A percentile compares a stretch with the other conserved stretches of the same genome.
These are phyloP conservation scores for Botryosphaeria agaves DNA, from an alignment of 2,329 filamentous ascomycete species.

Conservation along the genomic window DNA sequence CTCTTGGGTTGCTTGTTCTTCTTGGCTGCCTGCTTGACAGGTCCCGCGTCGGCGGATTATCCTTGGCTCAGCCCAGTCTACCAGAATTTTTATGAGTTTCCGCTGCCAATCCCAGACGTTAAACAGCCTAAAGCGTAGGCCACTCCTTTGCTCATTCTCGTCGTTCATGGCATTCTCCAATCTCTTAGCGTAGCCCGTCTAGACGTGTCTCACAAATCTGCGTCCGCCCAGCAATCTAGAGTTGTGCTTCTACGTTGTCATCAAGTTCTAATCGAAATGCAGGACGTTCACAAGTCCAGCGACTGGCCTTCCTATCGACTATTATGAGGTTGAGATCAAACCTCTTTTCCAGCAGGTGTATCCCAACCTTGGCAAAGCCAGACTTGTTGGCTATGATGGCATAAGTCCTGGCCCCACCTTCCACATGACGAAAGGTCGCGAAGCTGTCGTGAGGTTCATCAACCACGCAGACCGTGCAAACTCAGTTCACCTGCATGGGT, in stretches of 20 bases:
- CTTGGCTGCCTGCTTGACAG: too few relatives aligned
- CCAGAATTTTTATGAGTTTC: constrained; percentile 7
- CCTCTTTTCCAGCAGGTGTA: constrained; percentile 25
- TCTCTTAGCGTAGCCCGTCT: too few relatives aligned
- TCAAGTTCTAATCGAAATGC: too few relatives aligned
- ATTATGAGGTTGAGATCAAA: constrained; percentile 27
- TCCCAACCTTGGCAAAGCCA: constrained; percentile 21
- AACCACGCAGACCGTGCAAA: constrained; percentile 29
- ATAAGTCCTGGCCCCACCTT: constrained; percentile 37
- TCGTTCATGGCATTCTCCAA: not conserved
- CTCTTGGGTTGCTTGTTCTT: too few relatives aligned
- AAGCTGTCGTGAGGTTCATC: constrained; percentile 36
- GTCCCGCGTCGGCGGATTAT: not conserved
- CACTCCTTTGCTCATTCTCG: not conserved
- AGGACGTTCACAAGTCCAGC: constrained; percentile 15
- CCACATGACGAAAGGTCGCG: constrained; percentile 28
- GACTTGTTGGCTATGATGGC: constrained; percentile 35
- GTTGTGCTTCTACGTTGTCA: constrained; percentile 4
- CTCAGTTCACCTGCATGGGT: constrained; percentile 38
- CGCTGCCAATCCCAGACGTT: constrained; percentile 7
- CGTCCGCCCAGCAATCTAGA: too few relatives aligned
- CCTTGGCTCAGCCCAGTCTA: constrained; percentile 6
- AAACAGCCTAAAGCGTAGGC: not conserved
- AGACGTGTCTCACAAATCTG: too few relatives aligned
- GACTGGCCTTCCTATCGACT: constrained; percentile 23